Percentiles rank a stretch among this genome's conserved stretches.
phyloP scores from a whole-genome alignment of 805 yeast species.

The Lipomyces sp. region DNA sequence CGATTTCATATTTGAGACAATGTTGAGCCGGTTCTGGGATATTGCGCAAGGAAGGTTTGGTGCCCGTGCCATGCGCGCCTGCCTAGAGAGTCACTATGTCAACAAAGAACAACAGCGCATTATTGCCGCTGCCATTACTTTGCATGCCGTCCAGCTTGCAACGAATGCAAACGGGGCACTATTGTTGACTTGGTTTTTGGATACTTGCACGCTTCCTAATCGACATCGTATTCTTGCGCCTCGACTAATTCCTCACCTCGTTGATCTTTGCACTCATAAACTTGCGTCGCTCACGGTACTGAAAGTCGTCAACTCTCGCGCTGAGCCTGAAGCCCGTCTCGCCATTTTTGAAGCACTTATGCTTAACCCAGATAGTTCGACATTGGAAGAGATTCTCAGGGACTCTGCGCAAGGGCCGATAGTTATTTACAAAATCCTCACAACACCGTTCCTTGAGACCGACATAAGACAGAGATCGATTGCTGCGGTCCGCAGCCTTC shows the following conservation, averaged over 20 bases:
- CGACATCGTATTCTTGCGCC: slow-evolving; percentile 70
- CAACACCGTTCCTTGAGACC: slow-evolving; percentile 68
- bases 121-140: slow-evolving; percentile 76
- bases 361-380: slow-evolving; percentile 48
- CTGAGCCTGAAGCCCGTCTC: slow-evolving; percentile 65
- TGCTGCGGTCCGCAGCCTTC: slow-evolving; percentile 63
- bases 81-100: slow-evolving; percentile 77
- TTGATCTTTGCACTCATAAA: slow-evolving; percentile 73
- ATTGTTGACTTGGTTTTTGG: slow-evolving; percentile 91
- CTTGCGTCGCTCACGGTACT: slow-evolving; percentile 81
- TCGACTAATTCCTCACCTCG: slow-evolving; percentile 64
- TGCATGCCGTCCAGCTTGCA: slow-evolving; percentile 77
- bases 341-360: slow-evolving; percentile 68
- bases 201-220: slow-evolving; percentile 71
- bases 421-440: slow-evolving; percentile 76
- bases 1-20: slow-evolving; percentile 84
- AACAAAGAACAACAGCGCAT: slow-evolving; percentile 70
- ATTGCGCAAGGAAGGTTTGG: slow-evolving; percentile 91
- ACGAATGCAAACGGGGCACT: slow-evolving; percentile 86
- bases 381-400: slow-evolving; percentile 61
- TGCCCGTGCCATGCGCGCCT: slow-evolving; percentile 91
- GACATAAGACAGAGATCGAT: slow-evolving; percentile 62
- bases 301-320: slow-evolving; percentile 73
- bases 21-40: slow-evolving; percentile 74
- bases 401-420: slow-evolving; percentile 75